phyloP scores from a whole-genome alignment of 768 basidiomycete species.

The Botryobasidium botryosum region DNA sequence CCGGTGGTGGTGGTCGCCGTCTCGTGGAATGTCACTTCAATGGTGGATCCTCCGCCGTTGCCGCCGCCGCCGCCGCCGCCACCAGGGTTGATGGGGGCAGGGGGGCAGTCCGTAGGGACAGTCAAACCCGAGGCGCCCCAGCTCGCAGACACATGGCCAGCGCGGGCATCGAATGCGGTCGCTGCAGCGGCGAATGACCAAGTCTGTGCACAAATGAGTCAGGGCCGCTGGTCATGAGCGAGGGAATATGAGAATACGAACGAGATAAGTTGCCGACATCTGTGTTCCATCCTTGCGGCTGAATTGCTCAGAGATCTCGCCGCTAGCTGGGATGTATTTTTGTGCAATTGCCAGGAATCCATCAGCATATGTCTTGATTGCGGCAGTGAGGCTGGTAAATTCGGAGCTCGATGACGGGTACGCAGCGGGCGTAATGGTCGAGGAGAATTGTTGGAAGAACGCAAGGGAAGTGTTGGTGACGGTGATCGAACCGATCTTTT shows the following conservation, averaged over 20 bases:
- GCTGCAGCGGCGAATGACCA: slow-evolving; percentile 63
- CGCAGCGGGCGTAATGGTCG: slow-evolving; percentile 34
- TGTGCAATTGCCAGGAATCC: slow-evolving; percentile 26
- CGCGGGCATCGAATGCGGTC: slow-evolving; percentile 20
- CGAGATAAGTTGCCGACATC: slow-evolving; percentile 6
- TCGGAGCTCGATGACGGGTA: slow-evolving; percentile 32
- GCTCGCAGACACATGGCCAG: slow-evolving; percentile 22
- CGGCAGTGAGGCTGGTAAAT: slow-evolving; percentile 32
- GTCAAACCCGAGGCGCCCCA: slow-evolving; percentile 53
- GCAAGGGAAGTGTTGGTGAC: slow-evolving; percentile 46
- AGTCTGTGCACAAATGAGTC: no score
- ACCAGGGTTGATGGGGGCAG: no score
- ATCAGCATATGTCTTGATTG: slow-evolving; percentile 42
- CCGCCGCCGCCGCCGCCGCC: no score
- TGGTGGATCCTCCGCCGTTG: slow-evolving; percentile 15
- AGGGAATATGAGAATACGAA: no score
- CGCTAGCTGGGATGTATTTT: slow-evolving; percentile 43
- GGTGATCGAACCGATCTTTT: slow-evolving; percentile 29
- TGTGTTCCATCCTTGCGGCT: slow-evolving; percentile 32
- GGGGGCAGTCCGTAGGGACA: no score
- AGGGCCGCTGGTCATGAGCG: no score
- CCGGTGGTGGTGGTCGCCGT: slow-evolving; percentile 39
- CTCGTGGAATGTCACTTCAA: slow-evolving; percentile 46
- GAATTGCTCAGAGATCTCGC: slow-evolving; percentile 47
- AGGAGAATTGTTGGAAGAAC: slow-evolving; percentile 49